A percentile compares a stretch with the other conserved stretches of the same genome.
These are phyloP conservation scores for Phytophthora ohioensis DNA, from an alignment of 352 stramenopile species.

Conservation along the genomic window DNA sequence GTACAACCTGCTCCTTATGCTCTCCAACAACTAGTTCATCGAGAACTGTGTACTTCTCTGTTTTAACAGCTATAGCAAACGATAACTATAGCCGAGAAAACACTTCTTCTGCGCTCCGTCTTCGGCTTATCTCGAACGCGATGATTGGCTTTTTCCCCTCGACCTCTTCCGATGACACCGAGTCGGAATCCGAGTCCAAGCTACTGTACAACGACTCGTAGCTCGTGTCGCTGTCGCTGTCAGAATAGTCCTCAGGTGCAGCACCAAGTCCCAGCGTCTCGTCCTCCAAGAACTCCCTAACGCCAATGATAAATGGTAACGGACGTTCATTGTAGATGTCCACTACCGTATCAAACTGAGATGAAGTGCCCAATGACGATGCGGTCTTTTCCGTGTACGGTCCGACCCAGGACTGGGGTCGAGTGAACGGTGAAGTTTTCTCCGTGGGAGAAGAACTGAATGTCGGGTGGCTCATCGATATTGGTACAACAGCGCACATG, in stretches of 20 bases:
- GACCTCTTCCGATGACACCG: conserved; percentile 32
- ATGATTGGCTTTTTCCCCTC: conserved; percentile 30
- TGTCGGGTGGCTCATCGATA: conserved; percentile 23
- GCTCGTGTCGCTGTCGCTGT: conserved; percentile 71
- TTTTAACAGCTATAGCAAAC: too few species aligned
- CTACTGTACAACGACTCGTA: conserved; percentile 75
- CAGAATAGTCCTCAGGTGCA: conserved; percentile 60
- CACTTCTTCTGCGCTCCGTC: too few species aligned
- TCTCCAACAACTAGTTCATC: conserved; percentile 90
- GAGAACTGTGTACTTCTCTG: conserved; percentile 73
- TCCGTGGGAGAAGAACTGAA: background rate
- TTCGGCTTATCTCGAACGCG: conserved; percentile 8
- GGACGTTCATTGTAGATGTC: conserved; percentile 92
- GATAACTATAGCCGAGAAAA: too few species aligned
- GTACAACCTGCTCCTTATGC: conserved; percentile 89
- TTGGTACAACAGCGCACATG: conserved; percentile 29
- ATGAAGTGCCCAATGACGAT: conserved; percentile 30
- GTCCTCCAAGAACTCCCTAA: conserved; percentile 85
- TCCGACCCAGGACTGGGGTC: too few species aligned
- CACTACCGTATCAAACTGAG: conserved; percentile 74
- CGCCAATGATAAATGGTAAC: conserved; percentile 90
- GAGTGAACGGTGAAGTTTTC: too few species aligned
- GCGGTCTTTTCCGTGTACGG: too few species aligned
- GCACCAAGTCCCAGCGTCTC: conserved; percentile 84
- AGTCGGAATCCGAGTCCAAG: conserved; percentile 59